These are phyloP conservation scores for Kwoniella bestiolae DNA, from an alignment of 768 basidiomycete genomes.

Conservation along the genomic window DNA sequence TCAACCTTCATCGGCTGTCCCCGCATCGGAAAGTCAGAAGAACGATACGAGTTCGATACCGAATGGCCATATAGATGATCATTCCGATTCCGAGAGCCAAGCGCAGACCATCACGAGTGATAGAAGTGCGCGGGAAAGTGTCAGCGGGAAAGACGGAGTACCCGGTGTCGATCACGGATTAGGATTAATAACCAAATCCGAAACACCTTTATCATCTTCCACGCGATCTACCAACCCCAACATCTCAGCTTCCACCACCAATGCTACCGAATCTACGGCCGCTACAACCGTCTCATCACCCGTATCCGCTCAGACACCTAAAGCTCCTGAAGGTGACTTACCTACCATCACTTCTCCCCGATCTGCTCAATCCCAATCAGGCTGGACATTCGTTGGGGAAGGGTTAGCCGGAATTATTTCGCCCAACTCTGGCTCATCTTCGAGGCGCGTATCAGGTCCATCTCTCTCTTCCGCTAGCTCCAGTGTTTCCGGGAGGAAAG, in stretches of 20 bases:
- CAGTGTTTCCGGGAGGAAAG: not conserved
- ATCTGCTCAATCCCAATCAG: not conserved
- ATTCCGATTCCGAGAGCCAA: not conserved
- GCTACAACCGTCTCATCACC: constrained; percentile 26
- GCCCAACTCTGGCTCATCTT: constrained; percentile 14
- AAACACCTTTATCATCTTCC: not conserved
- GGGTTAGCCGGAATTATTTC: constrained; percentile 32
- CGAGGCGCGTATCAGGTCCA: constrained; percentile 14
- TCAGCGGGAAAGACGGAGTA: not conserved
- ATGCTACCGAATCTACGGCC: constrained; percentile 9
- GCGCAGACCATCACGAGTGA: not conserved
- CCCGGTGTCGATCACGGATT: not conserved
- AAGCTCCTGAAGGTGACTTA: not conserved
- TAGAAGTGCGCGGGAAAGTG: too few relatives aligned
- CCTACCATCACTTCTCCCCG: not conserved
- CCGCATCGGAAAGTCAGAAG: too few relatives aligned
- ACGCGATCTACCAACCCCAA: constrained; percentile 9
- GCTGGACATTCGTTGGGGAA: constrained; percentile 35
- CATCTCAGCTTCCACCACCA: constrained; percentile 12
- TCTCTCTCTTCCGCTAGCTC: not conserved
- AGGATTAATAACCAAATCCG: not conserved
- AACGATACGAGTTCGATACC: constrained; percentile 4
- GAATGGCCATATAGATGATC: not conserved
- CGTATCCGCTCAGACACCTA: constrained; percentile 23
- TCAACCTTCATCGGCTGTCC: constrained; percentile 12